These are phyloP conservation scores for Setomelanomma holmii DNA, from an alignment of 2,329 filamentous ascomycete species.

Conservation along the genomic window DNA sequence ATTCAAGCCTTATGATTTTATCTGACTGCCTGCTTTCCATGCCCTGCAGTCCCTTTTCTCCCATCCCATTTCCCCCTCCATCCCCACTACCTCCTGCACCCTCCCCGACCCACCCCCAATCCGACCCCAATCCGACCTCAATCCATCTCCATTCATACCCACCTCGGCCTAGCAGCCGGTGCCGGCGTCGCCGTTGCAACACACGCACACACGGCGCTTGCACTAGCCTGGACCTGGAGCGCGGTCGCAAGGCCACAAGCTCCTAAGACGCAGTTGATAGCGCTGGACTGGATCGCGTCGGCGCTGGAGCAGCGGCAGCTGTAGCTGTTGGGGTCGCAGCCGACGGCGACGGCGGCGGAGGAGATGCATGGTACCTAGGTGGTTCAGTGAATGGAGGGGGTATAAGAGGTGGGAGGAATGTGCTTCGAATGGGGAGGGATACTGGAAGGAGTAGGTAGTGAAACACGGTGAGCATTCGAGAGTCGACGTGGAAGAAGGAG, in stretches of 20 bases:
- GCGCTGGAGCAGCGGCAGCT: conserved; percentile 10
- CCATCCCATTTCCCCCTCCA: no score
- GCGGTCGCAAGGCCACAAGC: conserved; percentile 9
- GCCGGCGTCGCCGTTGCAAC: neutral
- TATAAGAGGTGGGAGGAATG: neutral
- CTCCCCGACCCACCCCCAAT: no score
- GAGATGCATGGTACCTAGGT: conserved; percentile 10
- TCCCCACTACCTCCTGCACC: no score
- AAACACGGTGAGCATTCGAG: neutral
- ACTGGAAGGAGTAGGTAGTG: neutral
- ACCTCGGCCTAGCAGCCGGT: neutral
- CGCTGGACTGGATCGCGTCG: conserved; percentile 7
- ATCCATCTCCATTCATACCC: neutral
- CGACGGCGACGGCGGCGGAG: conserved; percentile 6
- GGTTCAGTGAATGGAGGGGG: neutral
- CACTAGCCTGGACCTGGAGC: conserved; percentile 10
- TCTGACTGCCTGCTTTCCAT: no score
- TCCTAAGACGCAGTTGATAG: conserved; percentile 7
- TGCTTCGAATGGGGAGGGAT: no score
- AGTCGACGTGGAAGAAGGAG: neutral
- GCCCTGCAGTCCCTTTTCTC: no score
- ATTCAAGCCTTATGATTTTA: no score
- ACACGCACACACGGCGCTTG: conserved; percentile 9
- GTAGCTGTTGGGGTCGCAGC: conserved; percentile 6
- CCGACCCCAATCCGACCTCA: no score